Base-by-base conservation (phyloP, 2,329 filamentous ascomycete species). In the Elsinoe fawcettii region DNA sequence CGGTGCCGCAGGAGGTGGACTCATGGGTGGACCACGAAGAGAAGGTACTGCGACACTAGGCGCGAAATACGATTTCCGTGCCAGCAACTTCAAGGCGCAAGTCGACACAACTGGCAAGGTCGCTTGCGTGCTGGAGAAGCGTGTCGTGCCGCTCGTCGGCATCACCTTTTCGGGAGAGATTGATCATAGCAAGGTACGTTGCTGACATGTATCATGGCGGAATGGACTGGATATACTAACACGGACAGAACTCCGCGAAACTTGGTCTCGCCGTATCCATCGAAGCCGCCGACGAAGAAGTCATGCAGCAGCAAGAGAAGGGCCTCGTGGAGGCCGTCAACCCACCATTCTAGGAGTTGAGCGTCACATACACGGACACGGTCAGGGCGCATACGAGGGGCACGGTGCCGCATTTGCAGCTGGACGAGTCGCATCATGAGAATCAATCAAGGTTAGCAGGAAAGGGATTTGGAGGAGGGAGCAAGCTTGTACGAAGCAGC, bases 51-150 rank as follows among this genome's bases (percentile, higher is more conserved):
- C 95, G 56, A 90, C 91, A 56, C 81, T 97, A 66, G 93, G 92
- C 67, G 89, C 90, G 71, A 99, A 99, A 77, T 99, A 99, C 76
- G 92, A 96, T 73, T 99, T 99, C 83, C 84, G 89, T 69, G 88
- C 90, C 76, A 93, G 89, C 57, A 93, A 90, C 53, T 96, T 96
- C 84, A 85, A 92, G 63, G 93, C 92, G 44, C 93, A 99, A 77
- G 82, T 97, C 66, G 93, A 99, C 76, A 95, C 90, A 68, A 85
- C 89, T 71, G 93, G 93, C 72, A 96, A 95, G 78, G 80, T 99
- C 60, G 89, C 87, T 74, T 93, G 90, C 70, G 76, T 96, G 68
- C 77, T 97, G 65, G 93, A 99, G 80, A 97, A 96, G 84, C 86
- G 90, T 69, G 88, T 99, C 68, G 90, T 90, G 27, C 90, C 90